Base-by-base conservation (phyloP, 305 asterid genomes). In the Andrographis paniculata region DNA sequence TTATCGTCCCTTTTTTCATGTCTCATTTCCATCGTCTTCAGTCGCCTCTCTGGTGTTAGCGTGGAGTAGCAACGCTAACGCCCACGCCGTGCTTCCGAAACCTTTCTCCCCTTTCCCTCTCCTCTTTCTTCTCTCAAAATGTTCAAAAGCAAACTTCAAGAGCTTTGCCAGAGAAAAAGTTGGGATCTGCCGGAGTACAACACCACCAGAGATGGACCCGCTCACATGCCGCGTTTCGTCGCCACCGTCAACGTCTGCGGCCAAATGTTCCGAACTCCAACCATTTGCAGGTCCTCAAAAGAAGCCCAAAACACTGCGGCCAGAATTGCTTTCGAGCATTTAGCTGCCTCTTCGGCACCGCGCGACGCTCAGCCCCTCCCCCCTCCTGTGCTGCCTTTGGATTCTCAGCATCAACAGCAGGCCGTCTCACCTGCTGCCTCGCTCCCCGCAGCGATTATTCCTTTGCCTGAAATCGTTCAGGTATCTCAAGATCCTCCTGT, bases 281-380 rank as follows among this genome's bases (percentile, higher is more conserved):
- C 23, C 6, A 49, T 17, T 1, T 74, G 73, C 52, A 63, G 47
- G 9, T 74, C 84, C 2, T 44, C 73, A 0, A 85, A 81, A 45
- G 82, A 72, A 0, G 77, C 95, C 0, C 87, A 78, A 20, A 85
- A 81, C 48, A 40, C 66, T 0, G 95, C 72, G 5, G 89, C 95
- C 6, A 56, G 38, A 22, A 31, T 70, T 0, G 89, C 93, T 1
- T 74, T 46, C 40, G 69, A 75, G 0, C 48, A 58, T 38, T 46
- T 74, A n/a, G n/a, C 50, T 27, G 39, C 14, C 17, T 22, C 37
- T 33, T 48, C 60, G 9, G 23, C 56, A 1, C 53, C 46, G 35
- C 37, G 42, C 9, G 16, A 15, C 14, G 24, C 50, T 14, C 8
- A n/a, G 11, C 17, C 42, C 21, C 59, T 9, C 18, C 17, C 6